A percentile compares a stretch with the other conserved stretches of the same genome.
Evolutionary conservation across 2,329 filamentous ascomycete genomes (phyloP).

Genomic region (Nigrospora sphaerica): DNA sequence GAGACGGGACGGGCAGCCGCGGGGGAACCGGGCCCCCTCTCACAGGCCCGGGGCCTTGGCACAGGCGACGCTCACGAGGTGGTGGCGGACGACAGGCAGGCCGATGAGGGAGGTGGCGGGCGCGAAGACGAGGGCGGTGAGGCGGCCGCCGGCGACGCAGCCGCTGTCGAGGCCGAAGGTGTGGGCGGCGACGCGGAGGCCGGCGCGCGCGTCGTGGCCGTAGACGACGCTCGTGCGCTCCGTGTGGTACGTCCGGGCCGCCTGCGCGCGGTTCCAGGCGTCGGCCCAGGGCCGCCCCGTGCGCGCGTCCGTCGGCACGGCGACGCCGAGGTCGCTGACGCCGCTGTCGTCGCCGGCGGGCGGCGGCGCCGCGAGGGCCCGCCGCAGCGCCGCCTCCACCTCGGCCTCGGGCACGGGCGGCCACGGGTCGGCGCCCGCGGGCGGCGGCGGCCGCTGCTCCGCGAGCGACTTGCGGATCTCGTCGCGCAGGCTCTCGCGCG

Average conservation of each 20-base stretch:
- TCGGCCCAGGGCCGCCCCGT: constrained; percentile 62
- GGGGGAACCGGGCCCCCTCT: too few relatives aligned
- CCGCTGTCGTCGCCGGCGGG: constrained; percentile 5
- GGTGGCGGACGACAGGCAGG: constrained; percentile 16
- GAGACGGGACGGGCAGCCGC: too few relatives aligned
- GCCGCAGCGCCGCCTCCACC: constrained; percentile 5
- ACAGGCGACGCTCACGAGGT: constrained; percentile 13
- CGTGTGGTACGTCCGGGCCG: constrained; percentile 11
- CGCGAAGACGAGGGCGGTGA: constrained; percentile 74
- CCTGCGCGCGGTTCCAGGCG: constrained; percentile 48
- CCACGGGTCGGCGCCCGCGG: constrained; percentile 21
- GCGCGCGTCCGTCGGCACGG: constrained; percentile 28
- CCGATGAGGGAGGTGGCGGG: constrained; percentile 20
- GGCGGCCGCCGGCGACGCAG: constrained; percentile 66
- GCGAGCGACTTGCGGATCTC: not conserved
- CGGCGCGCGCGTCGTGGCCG: constrained; percentile 74
- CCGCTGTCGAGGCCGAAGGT: constrained; percentile 81
- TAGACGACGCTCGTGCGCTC: constrained; percentile 67
- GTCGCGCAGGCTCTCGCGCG: constrained; percentile 11
- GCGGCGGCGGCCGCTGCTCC: not conserved
- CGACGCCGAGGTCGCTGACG: constrained; percentile 4
- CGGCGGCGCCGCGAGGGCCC: constrained; percentile 12
- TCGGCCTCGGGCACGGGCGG: constrained; percentile 16
- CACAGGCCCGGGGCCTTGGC: not conserved
- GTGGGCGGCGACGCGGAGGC: constrained; percentile 55